Base-by-base conservation (phyloP, 2,329 filamentous ascomycete species). In the Elsinoe batatas region DNA sequence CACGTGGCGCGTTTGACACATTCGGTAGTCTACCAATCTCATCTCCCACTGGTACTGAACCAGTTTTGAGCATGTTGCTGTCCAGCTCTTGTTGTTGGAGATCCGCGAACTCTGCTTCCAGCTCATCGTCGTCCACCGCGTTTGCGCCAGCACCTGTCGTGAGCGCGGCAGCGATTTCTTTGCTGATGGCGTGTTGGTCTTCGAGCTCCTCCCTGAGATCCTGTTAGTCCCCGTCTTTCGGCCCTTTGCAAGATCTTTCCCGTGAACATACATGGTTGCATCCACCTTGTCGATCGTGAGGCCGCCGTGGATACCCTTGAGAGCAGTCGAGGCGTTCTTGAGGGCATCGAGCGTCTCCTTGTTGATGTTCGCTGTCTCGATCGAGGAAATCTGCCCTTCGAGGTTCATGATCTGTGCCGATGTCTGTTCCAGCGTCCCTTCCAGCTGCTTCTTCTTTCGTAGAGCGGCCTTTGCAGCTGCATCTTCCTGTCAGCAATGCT, bases 311-410 rank as follows among this genome's bases (percentile, higher is more conserved):
- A 98, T 98, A 61, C 85, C 77, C 76, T 91, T 86, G 91, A 98
- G 97, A 35, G 91, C 93, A 59, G 83, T 76, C 61, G 88, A 84
- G 10, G 93, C 91, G 68, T 85, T 85, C 80, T 95, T 85, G 90
- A 98, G 96, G 6, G 91, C 91, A 63, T 85, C 81, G 61, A 97
- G 78, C 11, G 93, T 98, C 77, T 96, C 91, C 74, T 91, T 85
- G 78, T 98, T 98, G 77, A 98, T 96, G 71, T 97, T 98, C 59
- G 93, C 93, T 47, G 91, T 89, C 73, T 98, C 93, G 76, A 98
- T 97, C 58, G 88, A 85, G 71, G 93, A 93, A 68, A 97, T 94
- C 71, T 98, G 90, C 68, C 91, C 87, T 71, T 98, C 93, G 43
- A 98, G 79, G 18, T 93, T 95, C 64, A 84, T 82, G 67, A 97